Base-by-base conservation (phyloP, 371 early-diverging fungal genomes). In the Rhizopus sp. region DNA sequence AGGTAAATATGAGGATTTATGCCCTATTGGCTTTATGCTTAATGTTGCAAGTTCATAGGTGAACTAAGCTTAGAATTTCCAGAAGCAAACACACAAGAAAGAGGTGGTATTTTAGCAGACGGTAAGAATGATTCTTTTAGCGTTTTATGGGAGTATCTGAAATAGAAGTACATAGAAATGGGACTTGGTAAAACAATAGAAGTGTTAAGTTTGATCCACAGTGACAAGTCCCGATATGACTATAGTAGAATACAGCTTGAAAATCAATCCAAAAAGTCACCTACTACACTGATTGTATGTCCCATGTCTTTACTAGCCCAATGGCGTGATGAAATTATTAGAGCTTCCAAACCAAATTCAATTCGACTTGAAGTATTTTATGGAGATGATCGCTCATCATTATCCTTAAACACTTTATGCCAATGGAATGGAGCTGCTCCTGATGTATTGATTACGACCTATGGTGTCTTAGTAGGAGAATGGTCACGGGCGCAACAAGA, bases 141-240 rank as follows among this genome's bases (percentile, higher is more conserved):
- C 9, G 5, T 3, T 3, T n/a, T 6, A 16, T 6, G 13, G 9
- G 10, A 7, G 1, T 30, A 12, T 30, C n/a, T 13, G 16, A 50
- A 13, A 5, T 9, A n/a, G 35, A 5, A 30, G 17, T 57, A 1
- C 7, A 48, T 30, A 75, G 88, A 93, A 77, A 93, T 93, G 94
- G 94, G 93, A 1, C 73, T 94, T 42, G 94, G 95, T 4, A 95
- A 93, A 65, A 95, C 96, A 0, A 89, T 94, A 12, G 92, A 92
- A 54, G 85, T 87, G 16, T 78, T 92, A n/a, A 76, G 88, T 52
- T 75, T 93, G 52, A 85, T 92, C 6, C 89, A 88, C 54, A 58
- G 79, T 13, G 86, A 85, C 23, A 23, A 23, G 23, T 23, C 23
- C 45, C 68, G 71, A 34, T 74, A 47, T 37, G 54, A 50, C 58